phyloP scores from a whole-genome alignment of 208 protist species.

The Trypanosoma melophagium region DNA sequence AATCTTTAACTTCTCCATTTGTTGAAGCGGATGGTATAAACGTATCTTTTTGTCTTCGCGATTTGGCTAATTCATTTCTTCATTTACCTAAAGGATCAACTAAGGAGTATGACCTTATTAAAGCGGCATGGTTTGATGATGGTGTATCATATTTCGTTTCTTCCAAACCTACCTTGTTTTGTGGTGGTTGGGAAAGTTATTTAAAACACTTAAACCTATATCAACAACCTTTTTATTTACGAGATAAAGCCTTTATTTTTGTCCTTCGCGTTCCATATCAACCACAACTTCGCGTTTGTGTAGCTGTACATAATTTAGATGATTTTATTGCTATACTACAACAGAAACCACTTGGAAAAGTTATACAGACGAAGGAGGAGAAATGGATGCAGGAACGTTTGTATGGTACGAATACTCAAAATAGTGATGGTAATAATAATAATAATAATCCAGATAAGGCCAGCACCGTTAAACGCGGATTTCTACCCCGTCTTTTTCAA shows the following conservation, averaged over 20 bases:
- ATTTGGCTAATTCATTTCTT: conserved; percentile 59
- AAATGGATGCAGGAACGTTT: conserved; percentile 37
- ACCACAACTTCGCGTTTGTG: conserved; percentile 60
- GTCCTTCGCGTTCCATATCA: conserved; percentile 61
- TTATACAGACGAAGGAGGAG: conserved; percentile 43
- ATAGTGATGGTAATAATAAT: not conserved
- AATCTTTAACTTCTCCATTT: conserved; percentile 21
- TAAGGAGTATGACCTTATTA: conserved; percentile 46
- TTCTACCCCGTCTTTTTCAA: conserved; percentile 3
- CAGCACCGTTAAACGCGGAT: conserved; percentile 9
- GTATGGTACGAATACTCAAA: conserved; percentile 18
- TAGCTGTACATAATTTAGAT: conserved; percentile 68
- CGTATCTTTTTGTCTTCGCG: conserved; percentile 65
- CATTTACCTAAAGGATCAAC: conserved; percentile 34
- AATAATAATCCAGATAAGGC: not conserved
- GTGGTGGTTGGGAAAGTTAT: conserved; percentile 63
- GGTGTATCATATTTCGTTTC: conserved; percentile 68
- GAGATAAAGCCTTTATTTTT: conserved; percentile 58
- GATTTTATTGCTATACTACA: conserved; percentile 62
- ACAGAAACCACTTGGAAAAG: conserved; percentile 33
- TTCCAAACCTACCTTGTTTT: conserved; percentile 31
- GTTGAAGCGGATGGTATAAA: conserved; percentile 45
- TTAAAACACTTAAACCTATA: conserved; percentile 58
- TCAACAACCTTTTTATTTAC: conserved; percentile 64
- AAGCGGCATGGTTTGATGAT: conserved; percentile 41